Evolutionary conservation across 441 rosid genomes (phyloP), one percentile per base, ranked within the genome.

Genomic region (Jatropha podagrica): DNA sequence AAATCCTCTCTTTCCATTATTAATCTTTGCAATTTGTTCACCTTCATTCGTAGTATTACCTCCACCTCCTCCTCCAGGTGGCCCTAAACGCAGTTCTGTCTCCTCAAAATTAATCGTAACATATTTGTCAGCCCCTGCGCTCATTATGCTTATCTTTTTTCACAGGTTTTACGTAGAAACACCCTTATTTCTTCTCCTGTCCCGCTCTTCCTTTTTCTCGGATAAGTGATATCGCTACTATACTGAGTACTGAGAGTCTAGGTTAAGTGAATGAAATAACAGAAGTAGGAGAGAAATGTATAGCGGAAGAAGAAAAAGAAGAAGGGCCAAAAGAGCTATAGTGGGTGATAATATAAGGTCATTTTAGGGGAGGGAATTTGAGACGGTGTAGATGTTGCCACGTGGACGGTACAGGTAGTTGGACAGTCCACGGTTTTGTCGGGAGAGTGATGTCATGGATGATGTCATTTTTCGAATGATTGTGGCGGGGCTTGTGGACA

Each of bases 51-150:
- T 79, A 32, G 71, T 79, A 32, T 64, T 56, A 26, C 76, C 79
- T 1, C 32, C 32, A 32, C 32, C 32, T 32, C 32, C 32, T 1
- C 32, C 32, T 32, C 92, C 88, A 0, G 98, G 95, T 12, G 89
- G 73, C 42, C 97, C 98, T 42, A 94, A 69, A 27, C 97, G 85
- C 26, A 94, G 74, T 83, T 94, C 98, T 55, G 98, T 94, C 79
- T 90, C 96, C 75, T 91, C 97, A 27, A 92, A 94, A 69, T 94
- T 87, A 66, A 92, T 92, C 83, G 83, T 85, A 17, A 61, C 76
- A 49, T 84, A 84, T 40, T 63, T 82, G 40, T 63, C 82, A 4
- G 41, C 23, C 54, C 73, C 82, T 7, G 73, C 48, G 0, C 51
- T 79, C 80, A 61, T 69, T 46, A 68, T 3, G 61, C 82, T 61